Base-by-base conservation (phyloP, 1,139 yeast species). In the Sugiyamaella japonica region DNA sequence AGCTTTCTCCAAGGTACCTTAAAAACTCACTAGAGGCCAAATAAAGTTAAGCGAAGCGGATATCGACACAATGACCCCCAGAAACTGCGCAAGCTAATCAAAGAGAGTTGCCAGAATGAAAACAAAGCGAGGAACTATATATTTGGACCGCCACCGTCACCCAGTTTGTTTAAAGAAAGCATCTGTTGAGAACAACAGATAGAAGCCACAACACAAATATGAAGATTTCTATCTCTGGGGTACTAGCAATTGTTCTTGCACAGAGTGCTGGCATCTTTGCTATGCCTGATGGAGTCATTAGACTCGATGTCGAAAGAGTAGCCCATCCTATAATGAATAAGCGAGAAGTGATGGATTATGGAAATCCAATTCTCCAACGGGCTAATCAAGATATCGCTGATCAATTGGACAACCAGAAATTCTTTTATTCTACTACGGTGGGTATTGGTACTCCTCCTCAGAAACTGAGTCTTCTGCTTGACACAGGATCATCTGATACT, bases 401-500 rank as follows among this genome's bases (percentile, higher is more conserved):
- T 52, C 58, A 60, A 16, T 57, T 70, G 16, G 63, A 65, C 38
- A 71, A 71, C 59, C 66, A 70, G 57, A 68, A 70, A 56, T 71
- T 60, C 59, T 71, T 58, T 59, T 65, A 65, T 70, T 82, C 56
- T 3, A 58, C 65, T 13, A 61, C 61, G 5, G 66, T 66, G 1
- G 55, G 55, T 13, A 60, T 66, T 37, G 70, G 70, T 6, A 65
- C 67, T n/a, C 70, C 70, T 32, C 58, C 63, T 15, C 70, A 66
- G 57, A 54, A 52, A 20, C 57, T 65, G 37, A 58, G 56, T 37
- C 61, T 66, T 20, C 52, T 66, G 16, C 68, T 85, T 41, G 91
- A 85, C 64, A 84, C 90, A 6, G 90, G 90, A 0, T 83, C 89
- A 1, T 77, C 88, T 1, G 90, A 85, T 67, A 73, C 84, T 56